phyloP scores from a whole-genome alignment of 140 eudicot species.

The Oenanthe javanica region DNA sequence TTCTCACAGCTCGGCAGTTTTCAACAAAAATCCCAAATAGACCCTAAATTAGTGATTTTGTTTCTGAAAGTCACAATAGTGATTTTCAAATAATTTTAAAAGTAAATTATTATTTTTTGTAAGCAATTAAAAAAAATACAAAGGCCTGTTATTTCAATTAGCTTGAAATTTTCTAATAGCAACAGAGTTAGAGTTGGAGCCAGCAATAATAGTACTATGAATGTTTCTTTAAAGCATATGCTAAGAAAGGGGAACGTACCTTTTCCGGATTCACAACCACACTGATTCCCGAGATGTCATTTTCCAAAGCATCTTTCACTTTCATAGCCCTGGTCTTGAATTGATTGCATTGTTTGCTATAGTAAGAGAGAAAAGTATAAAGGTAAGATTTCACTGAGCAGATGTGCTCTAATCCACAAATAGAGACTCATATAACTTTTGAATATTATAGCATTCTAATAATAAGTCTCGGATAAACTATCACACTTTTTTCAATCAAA shows the following conservation, averaged over 20 bases:
- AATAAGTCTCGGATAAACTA: neutral
- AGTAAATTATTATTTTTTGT: neutral
- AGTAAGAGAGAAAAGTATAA: neutral
- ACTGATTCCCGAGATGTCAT: slow-evolving; percentile 44
- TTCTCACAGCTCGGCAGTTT: too few species aligned
- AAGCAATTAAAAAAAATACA: too few species aligned
- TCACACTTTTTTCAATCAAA: neutral
- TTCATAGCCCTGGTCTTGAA: slow-evolving; percentile 62
- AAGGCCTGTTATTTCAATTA: neutral
- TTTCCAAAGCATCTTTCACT: slow-evolving; percentile 67
- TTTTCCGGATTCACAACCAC: slow-evolving; percentile 84
- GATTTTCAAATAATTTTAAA: neutral
- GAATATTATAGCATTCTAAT: too few species aligned
- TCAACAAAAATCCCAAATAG: too few species aligned
- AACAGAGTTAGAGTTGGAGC: neutral
- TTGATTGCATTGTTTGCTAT: slow-evolving; percentile 59
- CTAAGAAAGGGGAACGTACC: slow-evolving; percentile 15
- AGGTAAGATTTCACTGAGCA: neutral
- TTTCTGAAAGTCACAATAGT: neutral
- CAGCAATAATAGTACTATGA: neutral
- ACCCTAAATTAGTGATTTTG: neutral
- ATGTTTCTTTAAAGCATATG: neutral
- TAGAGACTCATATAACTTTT: neutral
- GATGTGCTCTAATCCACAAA: neutral
- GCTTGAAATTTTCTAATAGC: neutral